These are phyloP conservation scores for Colletotrichum tabaci DNA, from an alignment of 2,329 filamentous ascomycete genomes.

Conservation along the genomic window DNA sequence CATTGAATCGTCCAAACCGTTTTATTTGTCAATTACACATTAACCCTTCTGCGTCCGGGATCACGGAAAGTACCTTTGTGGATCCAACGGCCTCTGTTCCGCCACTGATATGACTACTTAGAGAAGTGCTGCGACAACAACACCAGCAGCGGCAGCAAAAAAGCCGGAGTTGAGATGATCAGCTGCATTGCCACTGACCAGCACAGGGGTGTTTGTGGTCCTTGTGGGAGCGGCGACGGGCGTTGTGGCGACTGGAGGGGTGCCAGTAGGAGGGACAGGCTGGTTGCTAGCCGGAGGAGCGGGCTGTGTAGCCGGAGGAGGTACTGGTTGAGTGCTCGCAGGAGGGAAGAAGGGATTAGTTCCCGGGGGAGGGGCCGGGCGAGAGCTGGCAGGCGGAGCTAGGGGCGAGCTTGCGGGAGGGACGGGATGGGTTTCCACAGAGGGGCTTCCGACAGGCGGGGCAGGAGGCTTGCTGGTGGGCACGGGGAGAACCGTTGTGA, in stretches of 20 bases:
- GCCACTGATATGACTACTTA: background rate
- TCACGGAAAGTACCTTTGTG: background rate
- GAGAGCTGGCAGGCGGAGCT: background rate
- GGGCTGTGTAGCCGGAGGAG: background rate
- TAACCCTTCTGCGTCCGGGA: background rate
- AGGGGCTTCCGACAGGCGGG: background rate
- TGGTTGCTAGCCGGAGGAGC: background rate
- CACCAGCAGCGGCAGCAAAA: slow-evolving; percentile 32
- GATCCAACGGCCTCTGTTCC: background rate
- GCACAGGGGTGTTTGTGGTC: slow-evolving; percentile 6
- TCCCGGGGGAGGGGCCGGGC: background rate
- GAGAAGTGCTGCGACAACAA: slow-evolving; percentile 35
- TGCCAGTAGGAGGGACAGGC: background rate
- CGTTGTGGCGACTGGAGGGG: background rate
- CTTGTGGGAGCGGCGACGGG: background rate
- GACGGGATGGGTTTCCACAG: background rate
- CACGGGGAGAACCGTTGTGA: slow-evolving; percentile 18
- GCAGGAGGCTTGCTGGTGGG: slow-evolving; percentile 17
- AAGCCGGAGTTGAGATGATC: slow-evolving; percentile 27
- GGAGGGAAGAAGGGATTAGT: background rate
- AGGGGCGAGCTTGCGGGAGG: background rate
- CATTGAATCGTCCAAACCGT: background rate
- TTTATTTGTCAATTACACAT: background rate
- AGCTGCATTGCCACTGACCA: slow-evolving; percentile 29
- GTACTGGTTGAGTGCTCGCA: background rate